These are phyloP conservation scores for Phytophthora sansomeana DNA, from an alignment of 352 stramenopile species.

Conservation along the genomic window DNA sequence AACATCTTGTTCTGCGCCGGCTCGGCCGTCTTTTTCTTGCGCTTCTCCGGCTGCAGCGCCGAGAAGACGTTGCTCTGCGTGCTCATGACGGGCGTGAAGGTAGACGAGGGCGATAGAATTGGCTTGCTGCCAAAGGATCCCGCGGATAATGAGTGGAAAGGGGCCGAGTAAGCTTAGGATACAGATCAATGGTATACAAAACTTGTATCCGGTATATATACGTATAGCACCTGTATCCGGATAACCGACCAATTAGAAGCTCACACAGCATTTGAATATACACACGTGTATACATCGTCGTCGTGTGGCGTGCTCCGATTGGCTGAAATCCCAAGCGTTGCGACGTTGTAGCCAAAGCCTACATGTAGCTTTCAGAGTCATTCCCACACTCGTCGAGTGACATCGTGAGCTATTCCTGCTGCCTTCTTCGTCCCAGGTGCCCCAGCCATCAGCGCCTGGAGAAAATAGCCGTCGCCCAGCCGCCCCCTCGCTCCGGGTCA, in stretches of 20 bases:
- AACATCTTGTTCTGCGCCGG: slow-evolving; percentile 58
- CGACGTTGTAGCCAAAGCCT: too few species aligned
- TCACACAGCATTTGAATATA: background rate
- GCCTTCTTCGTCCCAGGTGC: background rate
- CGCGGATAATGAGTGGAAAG: slow-evolving; percentile 32
- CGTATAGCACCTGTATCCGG: too few species aligned
- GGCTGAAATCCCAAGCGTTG: too few species aligned
- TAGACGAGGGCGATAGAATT: too few species aligned
- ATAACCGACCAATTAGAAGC: too few species aligned
- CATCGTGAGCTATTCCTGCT: slow-evolving; percentile 27
- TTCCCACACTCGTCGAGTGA: slow-evolving; percentile 16
- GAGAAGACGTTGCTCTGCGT: slow-evolving; percentile 52
- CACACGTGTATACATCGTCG: too few species aligned
- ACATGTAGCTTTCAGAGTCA: too few species aligned
- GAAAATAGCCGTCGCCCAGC: slow-evolving; percentile 45
- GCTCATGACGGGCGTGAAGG: slow-evolving; percentile 29
- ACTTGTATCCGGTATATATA: too few species aligned
- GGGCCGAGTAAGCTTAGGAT: too few species aligned
- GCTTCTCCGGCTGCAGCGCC: slow-evolving; percentile 69
- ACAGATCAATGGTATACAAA: too few species aligned
- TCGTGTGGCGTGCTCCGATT: slow-evolving; percentile 23
- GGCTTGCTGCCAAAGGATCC: too few species aligned
- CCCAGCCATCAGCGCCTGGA: slow-evolving; percentile 1
- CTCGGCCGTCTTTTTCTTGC: slow-evolving; percentile 64
- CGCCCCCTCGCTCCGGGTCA: slow-evolving; percentile 38